These are phyloP conservation scores for Violaceomyces palustris DNA, from an alignment of 1,284 basidiomycete genomes.

Conservation along the genomic window DNA sequence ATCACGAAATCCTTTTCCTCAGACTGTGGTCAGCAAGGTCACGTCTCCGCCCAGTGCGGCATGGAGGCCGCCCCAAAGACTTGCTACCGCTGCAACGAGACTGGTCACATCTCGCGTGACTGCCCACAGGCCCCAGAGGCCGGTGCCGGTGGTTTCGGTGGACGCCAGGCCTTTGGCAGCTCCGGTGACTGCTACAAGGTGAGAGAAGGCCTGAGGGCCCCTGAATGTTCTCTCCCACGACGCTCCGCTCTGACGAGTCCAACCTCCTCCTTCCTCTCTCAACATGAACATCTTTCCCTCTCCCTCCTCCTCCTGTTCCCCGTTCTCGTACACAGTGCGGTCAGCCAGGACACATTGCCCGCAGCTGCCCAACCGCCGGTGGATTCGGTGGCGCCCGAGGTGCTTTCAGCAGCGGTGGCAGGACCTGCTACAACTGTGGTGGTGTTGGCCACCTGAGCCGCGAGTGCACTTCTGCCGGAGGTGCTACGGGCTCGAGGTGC, in stretches of 20 bases:
- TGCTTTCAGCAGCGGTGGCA: constrained; percentile 25
- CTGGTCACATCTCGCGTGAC: constrained; percentile 47
- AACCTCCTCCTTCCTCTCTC: neutral
- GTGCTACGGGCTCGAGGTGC: constrained; percentile 34
- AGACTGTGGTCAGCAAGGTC: constrained; percentile 48
- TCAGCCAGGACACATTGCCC: constrained; percentile 43
- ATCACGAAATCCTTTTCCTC: no score
- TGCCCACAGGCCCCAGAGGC: constrained; percentile 34
- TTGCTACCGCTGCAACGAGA: constrained; percentile 49
- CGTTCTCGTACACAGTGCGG: constrained; percentile 4
- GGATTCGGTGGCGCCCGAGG: constrained; percentile 5
- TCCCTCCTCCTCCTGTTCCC: no score
- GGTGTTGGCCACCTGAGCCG: constrained; percentile 46
- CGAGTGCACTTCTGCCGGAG: constrained; percentile 42
- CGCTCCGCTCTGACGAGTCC: no score
- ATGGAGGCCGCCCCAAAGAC: constrained; percentile 48
- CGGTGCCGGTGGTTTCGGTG: constrained; percentile 23
- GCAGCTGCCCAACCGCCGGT: constrained; percentile 37
- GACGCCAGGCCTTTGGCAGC: no score
- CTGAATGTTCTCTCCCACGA: neutral
- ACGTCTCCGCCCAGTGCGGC: constrained; percentile 44
- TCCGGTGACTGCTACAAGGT: constrained; percentile 48
- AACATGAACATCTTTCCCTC: neutral
- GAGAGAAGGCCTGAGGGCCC: neutral
- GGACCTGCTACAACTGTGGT: constrained; percentile 50